Conservation (phyloP, 371 early-diverging fungal species). For the Syncephalis plumigaleata region DNA sequence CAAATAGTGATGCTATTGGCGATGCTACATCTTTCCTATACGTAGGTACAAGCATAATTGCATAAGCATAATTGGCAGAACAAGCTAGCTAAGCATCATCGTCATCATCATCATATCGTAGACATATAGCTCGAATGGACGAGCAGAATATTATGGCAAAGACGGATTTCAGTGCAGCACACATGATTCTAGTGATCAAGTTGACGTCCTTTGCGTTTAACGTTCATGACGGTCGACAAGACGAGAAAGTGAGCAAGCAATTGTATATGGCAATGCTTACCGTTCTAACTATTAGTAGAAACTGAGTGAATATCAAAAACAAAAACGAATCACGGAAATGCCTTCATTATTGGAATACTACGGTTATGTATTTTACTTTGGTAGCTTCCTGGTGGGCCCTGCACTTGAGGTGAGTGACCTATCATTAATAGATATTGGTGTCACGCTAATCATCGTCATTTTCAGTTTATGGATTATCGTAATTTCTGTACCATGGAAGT, state of each 20-base stretch:
- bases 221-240: slow-evolving; percentile 45
- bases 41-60: not conserved
- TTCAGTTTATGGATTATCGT: slow-evolving; percentile 37
- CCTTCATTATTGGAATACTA: slow-evolving; percentile 64
- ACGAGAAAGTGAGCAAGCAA: slow-evolving; percentile 1
- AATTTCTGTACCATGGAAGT: slow-evolving; percentile 26
- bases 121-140: too few relatives aligned
- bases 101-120: too few relatives aligned
- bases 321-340: slow-evolving; percentile 29
- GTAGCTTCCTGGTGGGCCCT: slow-evolving; percentile 73
- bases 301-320: slow-evolving; percentile 35
- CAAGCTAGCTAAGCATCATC: too few relatives aligned
- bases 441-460: too few relatives aligned
- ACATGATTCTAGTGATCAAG: slow-evolving; percentile 86
- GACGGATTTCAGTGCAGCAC: slow-evolving; percentile 72
- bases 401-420: slow-evolving; percentile 37
- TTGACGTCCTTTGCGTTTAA: slow-evolving; percentile 74
- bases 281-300: slow-evolving; percentile 8
- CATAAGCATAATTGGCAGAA: too few relatives aligned
- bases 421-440: too few relatives aligned
- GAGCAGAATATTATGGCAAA: too few relatives aligned
- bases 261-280: not conserved
- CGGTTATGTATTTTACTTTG: slow-evolving; percentile 81
- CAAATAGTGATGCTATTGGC: slow-evolving; percentile 44
- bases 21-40: slow-evolving; percentile 47